Percentiles rank a stretch among this genome's conserved stretches.
These are phyloP conservation scores for Xylariaceae sp. DNA, from an alignment of 2,329 filamentous ascomycete genomes.

Conservation along the genomic window DNA sequence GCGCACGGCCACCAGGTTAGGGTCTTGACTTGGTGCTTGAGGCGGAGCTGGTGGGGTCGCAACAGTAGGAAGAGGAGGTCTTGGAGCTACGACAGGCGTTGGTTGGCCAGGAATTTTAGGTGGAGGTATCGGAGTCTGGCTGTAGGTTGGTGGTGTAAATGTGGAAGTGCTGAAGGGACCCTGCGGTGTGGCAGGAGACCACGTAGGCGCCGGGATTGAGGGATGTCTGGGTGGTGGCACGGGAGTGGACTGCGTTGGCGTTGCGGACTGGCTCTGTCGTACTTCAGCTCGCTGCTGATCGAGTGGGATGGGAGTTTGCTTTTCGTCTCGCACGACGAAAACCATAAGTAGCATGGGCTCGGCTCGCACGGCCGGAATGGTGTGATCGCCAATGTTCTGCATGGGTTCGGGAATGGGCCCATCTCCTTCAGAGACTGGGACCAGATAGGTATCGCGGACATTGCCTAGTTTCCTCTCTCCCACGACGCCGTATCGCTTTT, in stretches of 20 bases:
- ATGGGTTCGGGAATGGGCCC: constrained; percentile 79
- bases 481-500: constrained; percentile 84
- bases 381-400: constrained; percentile 81
- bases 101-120: constrained; percentile 32
- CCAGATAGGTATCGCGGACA: constrained; percentile 86
- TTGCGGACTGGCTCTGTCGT: constrained; percentile 29
- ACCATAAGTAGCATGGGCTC: constrained; percentile 80
- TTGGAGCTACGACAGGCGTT: constrained; percentile 17
- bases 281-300: constrained; percentile 25
- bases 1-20: constrained; percentile 38
- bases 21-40: constrained; percentile 30
- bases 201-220: constrained; percentile 49
- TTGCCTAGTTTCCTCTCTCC: constrained; percentile 71
- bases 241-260: constrained; percentile 24
- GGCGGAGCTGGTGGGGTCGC: constrained; percentile 16
- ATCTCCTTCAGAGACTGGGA: constrained; percentile 75
- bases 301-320: constrained; percentile 30
- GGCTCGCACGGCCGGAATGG: constrained; percentile 66
- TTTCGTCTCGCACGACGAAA: constrained; percentile 74
- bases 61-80: constrained; percentile 9
- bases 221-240: constrained; percentile 42
- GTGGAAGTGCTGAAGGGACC: constrained; percentile 28
- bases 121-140: constrained; percentile 33
- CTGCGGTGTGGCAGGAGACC: constrained; percentile 52
- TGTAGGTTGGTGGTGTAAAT: constrained; percentile 28